Percentiles rank a stretch among this genome's conserved stretches.
phyloP scores from a whole-genome alignment of 495 filamentous ascomycete genomes.

The Aspergillus funiculosus region DNA sequence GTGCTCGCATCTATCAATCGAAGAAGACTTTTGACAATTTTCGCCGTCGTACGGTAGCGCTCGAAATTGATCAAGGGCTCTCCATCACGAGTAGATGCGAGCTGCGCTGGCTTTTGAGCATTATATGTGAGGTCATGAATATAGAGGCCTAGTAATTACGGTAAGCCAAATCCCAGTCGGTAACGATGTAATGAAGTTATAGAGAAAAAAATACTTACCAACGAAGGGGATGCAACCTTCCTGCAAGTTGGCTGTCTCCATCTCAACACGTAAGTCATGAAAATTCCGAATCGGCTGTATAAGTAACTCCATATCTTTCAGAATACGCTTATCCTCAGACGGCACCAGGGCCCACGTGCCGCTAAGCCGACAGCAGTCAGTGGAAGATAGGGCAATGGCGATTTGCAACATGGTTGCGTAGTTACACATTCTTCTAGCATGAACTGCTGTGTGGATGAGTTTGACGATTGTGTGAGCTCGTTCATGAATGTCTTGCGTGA shows the following conservation, averaged over 20 bases:
- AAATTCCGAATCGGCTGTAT: slow-evolving; percentile 90
- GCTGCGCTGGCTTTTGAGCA: slow-evolving; percentile 72
- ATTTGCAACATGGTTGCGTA: slow-evolving; percentile 97
- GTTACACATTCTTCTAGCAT: slow-evolving; percentile 81
- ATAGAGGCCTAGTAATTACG: slow-evolving; percentile 55
- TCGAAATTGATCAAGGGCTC: slow-evolving; percentile 93
- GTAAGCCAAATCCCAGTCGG: slow-evolving; percentile 2
- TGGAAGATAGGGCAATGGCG: slow-evolving; percentile 80
- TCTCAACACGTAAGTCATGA: slow-evolving; percentile 78
- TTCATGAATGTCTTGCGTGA: slow-evolving; percentile 78
- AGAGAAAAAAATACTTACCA: slow-evolving; percentile 45
- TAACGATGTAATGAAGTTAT: not conserved
- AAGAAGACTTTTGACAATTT: slow-evolving; percentile 89
- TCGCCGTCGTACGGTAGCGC: slow-evolving; percentile 79
- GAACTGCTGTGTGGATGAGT: slow-evolving; percentile 83
- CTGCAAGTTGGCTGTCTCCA: slow-evolving; percentile 72
- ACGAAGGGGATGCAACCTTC: slow-evolving; percentile 96
- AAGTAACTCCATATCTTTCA: slow-evolving; percentile 76
- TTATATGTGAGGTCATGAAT: slow-evolving; percentile 98
- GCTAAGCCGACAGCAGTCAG: slow-evolving; percentile 68
- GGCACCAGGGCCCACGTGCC: slow-evolving; percentile 81
- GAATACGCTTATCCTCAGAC: slow-evolving; percentile 57
- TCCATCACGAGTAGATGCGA: slow-evolving; percentile 45
- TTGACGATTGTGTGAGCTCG: slow-evolving; percentile 80
- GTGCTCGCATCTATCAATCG: slow-evolving; percentile 88